Evolutionary conservation across 108 stramenopile genomes (phyloP), one percentile per base, ranked within the genome.

Genomic region (Schizochytrium sp.): DNA sequence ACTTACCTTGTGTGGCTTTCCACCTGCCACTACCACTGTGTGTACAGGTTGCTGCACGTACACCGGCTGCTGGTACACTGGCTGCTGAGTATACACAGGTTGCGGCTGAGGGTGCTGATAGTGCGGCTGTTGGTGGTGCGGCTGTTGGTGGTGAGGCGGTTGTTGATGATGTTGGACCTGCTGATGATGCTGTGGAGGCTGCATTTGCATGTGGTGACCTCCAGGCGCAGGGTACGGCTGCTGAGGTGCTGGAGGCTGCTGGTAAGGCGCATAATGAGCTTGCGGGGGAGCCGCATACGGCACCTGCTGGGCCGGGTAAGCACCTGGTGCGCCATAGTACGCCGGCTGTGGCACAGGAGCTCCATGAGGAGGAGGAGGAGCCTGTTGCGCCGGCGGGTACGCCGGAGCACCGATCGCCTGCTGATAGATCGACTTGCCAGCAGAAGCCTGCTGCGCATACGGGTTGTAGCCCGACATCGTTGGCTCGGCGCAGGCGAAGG

Each of bases 391-490:
- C 76, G 76, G 76, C 76, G 28, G n/a, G 8, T n/a, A 5, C 76
- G 28, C 28, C 53, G 50, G 53, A 47, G 50, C 76, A 40, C 53
- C 50, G 4, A 83, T 49, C 38, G 76, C 76, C 50, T 83, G 47
- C 76, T 83, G 76, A 40, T 83, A 83, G 76, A 83, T 49, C 76
- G 49, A 47, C 15, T 53, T 47, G 12, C 76, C 76, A 10, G 53
- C 3, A 38, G 7, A 15, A 47, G 76, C 76, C 53, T 83, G 59
- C n/a, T 60, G 76, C 76, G 76, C 76, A 53, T 83, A 83, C 47
- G 76, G 76, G 53, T 83, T 83, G 76, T 83, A 83, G 28, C 15
- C 72, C 72, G 72, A 13, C 72, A 72, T 72, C 72, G 19, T 60
- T 60, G 59, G 59, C 19, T n/a, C n/a, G 19, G 59, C 59, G 19